A percentile compares a stretch with the other conserved stretches of the same genome.
Conservation (phyloP, 768 basidiomycete species). For the Tremella fuciformis region DNA sequence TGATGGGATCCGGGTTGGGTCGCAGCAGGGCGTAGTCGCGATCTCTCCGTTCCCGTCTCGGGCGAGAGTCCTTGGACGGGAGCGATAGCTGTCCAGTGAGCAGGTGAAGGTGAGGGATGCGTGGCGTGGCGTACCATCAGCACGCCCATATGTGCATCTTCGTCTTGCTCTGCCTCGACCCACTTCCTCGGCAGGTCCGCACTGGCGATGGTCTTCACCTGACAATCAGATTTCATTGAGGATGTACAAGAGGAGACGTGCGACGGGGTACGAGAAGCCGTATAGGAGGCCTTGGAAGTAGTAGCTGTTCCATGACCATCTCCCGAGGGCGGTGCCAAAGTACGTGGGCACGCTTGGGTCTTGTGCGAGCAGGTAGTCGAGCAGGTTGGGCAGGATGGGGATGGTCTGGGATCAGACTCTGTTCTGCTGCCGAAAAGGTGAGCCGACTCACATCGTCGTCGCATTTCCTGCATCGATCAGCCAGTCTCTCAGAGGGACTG, state of each 20-base stretch:
- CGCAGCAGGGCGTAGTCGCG: neutral
- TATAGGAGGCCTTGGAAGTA: conserved; percentile 43
- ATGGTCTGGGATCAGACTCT: conserved; percentile 22
- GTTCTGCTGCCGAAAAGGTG: neutral
- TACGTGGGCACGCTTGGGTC: conserved; percentile 32
- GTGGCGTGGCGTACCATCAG: conserved; percentile 25
- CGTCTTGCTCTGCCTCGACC: conserved; percentile 19
- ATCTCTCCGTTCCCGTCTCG: neutral
- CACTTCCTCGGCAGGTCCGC: conserved; percentile 17
- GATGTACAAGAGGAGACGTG: conserved; percentile 4
- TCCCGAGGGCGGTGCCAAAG: conserved; percentile 27
- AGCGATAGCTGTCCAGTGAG: neutral
- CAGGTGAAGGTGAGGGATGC: conserved; percentile 7
- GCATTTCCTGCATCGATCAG: conserved; percentile 26
- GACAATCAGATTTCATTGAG: neutral
- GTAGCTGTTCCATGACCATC: conserved; percentile 25
- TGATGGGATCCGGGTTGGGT: conserved; percentile 26
- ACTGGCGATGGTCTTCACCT: conserved; percentile 32
- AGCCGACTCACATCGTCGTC: conserved; percentile 34
- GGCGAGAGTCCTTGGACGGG: neutral
- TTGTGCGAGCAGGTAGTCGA: conserved; percentile 20
- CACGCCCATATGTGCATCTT: conserved; percentile 32
- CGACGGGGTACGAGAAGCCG: conserved; percentile 42
- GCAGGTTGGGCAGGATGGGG: conserved; percentile 36
- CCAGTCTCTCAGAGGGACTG: too few relatives aligned